Evolutionary conservation across 345 rosid species (phyloP), one percentile per base, ranked within the genome.

Genomic region (Litchi chinensis): DNA sequence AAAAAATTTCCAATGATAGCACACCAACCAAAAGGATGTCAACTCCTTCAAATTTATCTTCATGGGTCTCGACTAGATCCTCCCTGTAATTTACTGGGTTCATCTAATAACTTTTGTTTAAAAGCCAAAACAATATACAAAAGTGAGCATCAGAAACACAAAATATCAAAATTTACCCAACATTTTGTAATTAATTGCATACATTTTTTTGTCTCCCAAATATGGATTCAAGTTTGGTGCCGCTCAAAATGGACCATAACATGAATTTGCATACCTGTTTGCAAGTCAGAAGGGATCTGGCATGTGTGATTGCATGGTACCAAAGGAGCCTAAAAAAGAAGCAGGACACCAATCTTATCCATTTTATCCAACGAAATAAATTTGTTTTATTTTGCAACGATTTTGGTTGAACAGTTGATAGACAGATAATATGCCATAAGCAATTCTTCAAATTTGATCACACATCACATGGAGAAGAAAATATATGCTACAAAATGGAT

Each of bases 201-300:
- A 95, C 98, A 96, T 93, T 81, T 92, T 95, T 79, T 95, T 95
- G 84, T 92, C 98, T 66, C 98, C 97, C 81, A 91, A 95, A 65
- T 96, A 94, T 70, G 98, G 99, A 66, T 91, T 95, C 28, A 98
- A 95, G 71, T 93, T 96, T 59, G 93, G 28, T 18, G 99, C 98
- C 82, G 93, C 98, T 75, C 98, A 84, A 79, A 95, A 95, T 39
- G 99, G 99, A 69, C 99, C 99, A 59, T 95, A 95, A 67, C 92
- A 95, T 64, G 99, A 89, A 88, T 96, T 95, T 8, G 99, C 98
- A 71, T 95, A 93, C 83, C 99, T 93, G 86, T 85, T 78, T 24
- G 46, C 59, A 56, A 40, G 22, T 66, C 48, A 80, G 65, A 56
- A 77, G 65, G 43, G 41, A 26, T 26, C 28, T 26, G 24, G 24